Evolutionary conservation across 2,329 filamentous ascomycete genomes (phyloP), one percentile per base, ranked within the genome.

Genomic region (Aspergillus cejpii): DNA sequence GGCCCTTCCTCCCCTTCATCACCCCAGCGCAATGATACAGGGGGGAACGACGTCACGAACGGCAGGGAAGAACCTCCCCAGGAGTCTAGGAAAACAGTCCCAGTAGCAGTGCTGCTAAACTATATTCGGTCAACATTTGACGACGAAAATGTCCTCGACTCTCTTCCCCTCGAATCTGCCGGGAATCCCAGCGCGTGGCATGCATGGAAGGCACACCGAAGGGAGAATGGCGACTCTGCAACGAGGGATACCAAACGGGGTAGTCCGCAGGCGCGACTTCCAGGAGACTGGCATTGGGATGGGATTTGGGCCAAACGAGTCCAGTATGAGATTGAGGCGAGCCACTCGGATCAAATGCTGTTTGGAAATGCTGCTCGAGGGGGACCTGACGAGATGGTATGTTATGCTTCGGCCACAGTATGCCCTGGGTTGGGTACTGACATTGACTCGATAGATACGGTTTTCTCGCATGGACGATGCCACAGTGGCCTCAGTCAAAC

Each of bases 261-360:
- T 62, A 78, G 68, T 48, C 71, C 59, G 41, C 64, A 62, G 52
- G 59, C 67, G 27, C 69, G 82, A 48, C 74, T 77, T 39, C 88
- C 88, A 0, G 86, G 85, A 5, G 85, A 94, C 57, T 97, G 91
- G 91, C 94, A 94, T 61, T 97, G 91, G 91, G 88, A 95, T 59
- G 90, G 91, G 0, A 91, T 97, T 0, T 98, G 91, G 91, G 87
- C 94, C 62, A 84, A 90, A 52, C 78, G 91, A 43, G 90, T 95
- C 1, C 83, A 80, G 65, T 86, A 84, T 64, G 85, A 85, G 14
- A 79, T 96, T 34, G 78, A 83, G 40, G 76, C 78, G 7, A 94
- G 88, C 59, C 69, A 88, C 39, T 86, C 87, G 1, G 91, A 97
- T 54, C 73, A 81, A 1, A 82, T 87, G 3, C 69, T 97, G 19